phyloP scores from a whole-genome alignment of 345 rosid species.

The Syzygium aromaticum region DNA sequence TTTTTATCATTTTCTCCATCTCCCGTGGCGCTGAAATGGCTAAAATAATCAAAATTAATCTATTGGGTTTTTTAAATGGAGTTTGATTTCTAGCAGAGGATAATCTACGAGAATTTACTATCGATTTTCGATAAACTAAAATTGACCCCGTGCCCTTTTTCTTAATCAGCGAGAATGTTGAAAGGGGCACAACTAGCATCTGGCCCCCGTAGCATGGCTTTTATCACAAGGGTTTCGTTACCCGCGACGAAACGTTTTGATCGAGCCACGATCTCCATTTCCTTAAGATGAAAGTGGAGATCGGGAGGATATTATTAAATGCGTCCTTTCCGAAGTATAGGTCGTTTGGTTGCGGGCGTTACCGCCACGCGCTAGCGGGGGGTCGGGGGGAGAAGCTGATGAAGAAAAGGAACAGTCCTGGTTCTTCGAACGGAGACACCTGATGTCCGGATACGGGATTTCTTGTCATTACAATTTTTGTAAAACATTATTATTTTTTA shows the following conservation, averaged over 20 bases:
- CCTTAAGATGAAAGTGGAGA: background rate
- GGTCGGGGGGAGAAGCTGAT: background rate
- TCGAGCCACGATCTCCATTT: background rate
- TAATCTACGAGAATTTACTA: background rate
- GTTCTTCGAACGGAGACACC: background rate
- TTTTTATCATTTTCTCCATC: too few relatives aligned
- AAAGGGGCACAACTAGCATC: background rate
- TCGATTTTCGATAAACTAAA: background rate
- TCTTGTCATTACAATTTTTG: background rate
- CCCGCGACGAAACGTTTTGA: background rate
- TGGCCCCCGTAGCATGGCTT: too few relatives aligned
- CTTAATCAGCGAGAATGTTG: background rate
- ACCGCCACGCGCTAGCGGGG: background rate
- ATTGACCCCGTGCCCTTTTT: rapidly evolving
- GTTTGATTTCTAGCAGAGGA: background rate
- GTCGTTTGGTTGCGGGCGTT: background rate
- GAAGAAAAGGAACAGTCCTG: background rate
- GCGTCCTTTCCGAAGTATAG: background rate
- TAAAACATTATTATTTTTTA: background rate
- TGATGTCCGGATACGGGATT: background rate
- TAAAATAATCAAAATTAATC: background rate
- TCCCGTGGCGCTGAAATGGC: too few relatives aligned
- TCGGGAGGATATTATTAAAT: background rate
- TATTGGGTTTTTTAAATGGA: background rate
- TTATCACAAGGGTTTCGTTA: too few relatives aligned